Evolutionary conservation across 495 filamentous ascomycete genomes (phyloP).

Genomic region (Penicillium roqueforti): DNA sequence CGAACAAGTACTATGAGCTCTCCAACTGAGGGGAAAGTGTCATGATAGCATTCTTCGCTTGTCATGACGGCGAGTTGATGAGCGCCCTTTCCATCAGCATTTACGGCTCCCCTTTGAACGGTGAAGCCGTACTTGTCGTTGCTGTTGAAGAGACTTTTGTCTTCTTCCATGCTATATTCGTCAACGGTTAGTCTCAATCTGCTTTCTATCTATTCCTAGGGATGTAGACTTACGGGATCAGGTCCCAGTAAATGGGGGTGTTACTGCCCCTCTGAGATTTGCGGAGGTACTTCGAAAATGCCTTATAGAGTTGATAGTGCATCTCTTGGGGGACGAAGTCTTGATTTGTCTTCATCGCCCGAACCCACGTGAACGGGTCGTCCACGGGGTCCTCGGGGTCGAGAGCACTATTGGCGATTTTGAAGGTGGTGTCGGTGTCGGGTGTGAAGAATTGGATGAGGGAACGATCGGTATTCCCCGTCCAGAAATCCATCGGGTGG

Average conservation of each 20-base stretch:
- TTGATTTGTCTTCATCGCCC: background rate
- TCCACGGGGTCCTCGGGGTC: background rate
- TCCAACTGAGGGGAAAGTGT: background rate
- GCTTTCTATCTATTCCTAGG: background rate
- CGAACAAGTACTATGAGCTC: constrained; percentile 5
- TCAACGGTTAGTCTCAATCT: background rate
- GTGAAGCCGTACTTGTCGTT: constrained; percentile 2
- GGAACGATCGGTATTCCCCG: background rate
- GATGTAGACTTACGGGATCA: background rate
- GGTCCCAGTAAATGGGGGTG: background rate
- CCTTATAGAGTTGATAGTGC: background rate
- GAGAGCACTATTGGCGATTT: background rate
- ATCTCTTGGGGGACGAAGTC: background rate
- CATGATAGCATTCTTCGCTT: background rate
- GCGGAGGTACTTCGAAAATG: constrained; percentile 3
- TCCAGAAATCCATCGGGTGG: constrained; percentile 2
- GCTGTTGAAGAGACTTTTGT: background rate
- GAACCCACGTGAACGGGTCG: background rate
- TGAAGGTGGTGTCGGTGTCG: background rate
- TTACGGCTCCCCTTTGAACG: background rate
- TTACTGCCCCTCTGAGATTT: background rate
- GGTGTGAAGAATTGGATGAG: background rate
- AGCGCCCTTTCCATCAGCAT: background rate
- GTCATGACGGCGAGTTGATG: constrained; percentile 2
- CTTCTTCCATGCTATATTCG: background rate